Conservation (phyloP, 441 rosid genomes). For the Mallotus repandus region DNA sequence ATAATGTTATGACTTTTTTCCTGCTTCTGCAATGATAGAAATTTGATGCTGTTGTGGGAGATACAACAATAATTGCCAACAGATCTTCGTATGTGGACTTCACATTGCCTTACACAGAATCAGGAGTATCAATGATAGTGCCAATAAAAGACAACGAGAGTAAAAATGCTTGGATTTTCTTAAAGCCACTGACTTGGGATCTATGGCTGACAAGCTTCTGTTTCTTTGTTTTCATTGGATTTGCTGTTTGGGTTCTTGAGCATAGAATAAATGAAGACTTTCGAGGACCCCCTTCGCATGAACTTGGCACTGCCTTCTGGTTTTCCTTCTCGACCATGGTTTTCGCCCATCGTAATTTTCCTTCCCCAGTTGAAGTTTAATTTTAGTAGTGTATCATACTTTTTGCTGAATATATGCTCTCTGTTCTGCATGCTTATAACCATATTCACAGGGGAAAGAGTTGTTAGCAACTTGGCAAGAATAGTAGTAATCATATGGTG, state of each 20-base stretch:
- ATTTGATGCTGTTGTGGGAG: conserved; percentile 52
- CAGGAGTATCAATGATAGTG: conserved; percentile 54
- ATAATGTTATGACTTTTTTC: neutral
- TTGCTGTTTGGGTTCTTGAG: conserved; percentile 56
- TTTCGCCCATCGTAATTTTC: conserved; percentile 50
- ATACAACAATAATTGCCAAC: conserved; percentile 40
- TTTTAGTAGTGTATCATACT: too few relatives aligned
- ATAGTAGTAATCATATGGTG: conserved; percentile 51
- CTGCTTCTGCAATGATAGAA: conserved; percentile 22
- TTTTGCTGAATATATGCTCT: too few relatives aligned
- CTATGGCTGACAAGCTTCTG: conserved; percentile 46
- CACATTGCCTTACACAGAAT: conserved; percentile 54
- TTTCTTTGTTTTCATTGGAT: conserved; percentile 48
- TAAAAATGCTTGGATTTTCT: conserved; percentile 39
- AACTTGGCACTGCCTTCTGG: conserved; percentile 61
- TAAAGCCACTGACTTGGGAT: conserved; percentile 50
- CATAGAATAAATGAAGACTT: conserved; percentile 65
- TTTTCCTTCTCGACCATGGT: conserved; percentile 76
- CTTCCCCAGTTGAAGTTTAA: too few relatives aligned
- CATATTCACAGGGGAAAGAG: neutral
- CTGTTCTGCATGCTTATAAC: too few relatives aligned
- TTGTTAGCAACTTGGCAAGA: conserved; percentile 31
- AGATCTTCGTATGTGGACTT: conserved; percentile 57
- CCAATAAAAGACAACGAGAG: conserved; percentile 31
- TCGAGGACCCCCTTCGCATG: conserved; percentile 41